Percentiles rank a stretch among this genome's conserved stretches.
Evolutionary conservation across 2,329 filamentous ascomycete genomes (phyloP).

Genomic region (Fusarium drepaniforme): DNA sequence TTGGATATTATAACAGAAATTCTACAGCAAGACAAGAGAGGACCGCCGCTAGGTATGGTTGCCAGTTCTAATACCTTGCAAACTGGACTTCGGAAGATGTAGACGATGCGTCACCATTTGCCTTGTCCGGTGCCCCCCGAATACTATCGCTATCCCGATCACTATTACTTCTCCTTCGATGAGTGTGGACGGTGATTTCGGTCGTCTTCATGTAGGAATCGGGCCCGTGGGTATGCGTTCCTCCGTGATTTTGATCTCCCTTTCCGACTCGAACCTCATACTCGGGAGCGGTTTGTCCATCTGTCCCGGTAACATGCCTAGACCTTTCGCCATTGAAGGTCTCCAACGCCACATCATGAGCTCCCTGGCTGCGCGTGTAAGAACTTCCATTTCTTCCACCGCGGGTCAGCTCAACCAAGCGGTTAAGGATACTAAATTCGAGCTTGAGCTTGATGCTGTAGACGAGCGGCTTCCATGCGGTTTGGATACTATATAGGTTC

Average conservation of each 20-base stretch:
- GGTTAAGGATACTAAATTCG: conserved; percentile 53
- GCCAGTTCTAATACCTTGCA: conserved; percentile 15
- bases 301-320: conserved; percentile 5
- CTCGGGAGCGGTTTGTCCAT: conserved; percentile 23
- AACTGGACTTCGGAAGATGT: conserved; percentile 40
- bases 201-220: conserved; percentile 34
- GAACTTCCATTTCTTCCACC: conserved; percentile 32
- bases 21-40: background rate
- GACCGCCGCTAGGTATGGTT: too few species aligned
- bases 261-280: conserved; percentile 40
- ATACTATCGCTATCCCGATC: conserved; percentile 8
- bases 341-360: conserved; percentile 31
- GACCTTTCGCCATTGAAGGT: conserved; percentile 30
- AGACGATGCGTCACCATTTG: conserved; percentile 31
- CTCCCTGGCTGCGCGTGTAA: conserved; percentile 30
- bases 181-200: conserved; percentile 30
- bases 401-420: conserved; percentile 28
- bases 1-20: background rate
- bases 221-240: background rate
- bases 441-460: conserved; percentile 54
- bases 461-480: conserved; percentile 40
- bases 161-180: conserved; percentile 15
- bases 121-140: conserved; percentile 9
- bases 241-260: conserved; percentile 1
- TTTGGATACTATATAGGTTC: conserved; percentile 48